These are phyloP conservation scores for Candida parachauliodes DNA, from an alignment of 805 yeast species.

Conservation along the genomic window DNA sequence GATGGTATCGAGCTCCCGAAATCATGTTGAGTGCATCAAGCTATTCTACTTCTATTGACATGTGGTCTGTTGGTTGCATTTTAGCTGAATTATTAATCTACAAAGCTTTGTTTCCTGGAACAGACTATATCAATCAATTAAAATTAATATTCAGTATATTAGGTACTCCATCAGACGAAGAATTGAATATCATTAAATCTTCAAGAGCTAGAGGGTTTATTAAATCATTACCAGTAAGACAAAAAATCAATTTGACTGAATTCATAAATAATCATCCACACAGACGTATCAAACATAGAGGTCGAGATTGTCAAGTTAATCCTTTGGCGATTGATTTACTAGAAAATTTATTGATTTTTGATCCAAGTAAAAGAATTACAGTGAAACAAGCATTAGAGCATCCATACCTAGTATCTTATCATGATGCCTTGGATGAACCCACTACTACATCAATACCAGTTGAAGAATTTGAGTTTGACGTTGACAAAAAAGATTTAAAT, in stretches of 20 bases:
- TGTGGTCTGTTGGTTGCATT: slow-evolving; percentile 97
- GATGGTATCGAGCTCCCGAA: slow-evolving; percentile 98
- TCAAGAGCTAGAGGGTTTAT: slow-evolving; percentile 24
- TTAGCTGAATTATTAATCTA: slow-evolving; percentile 86
- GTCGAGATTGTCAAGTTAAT: slow-evolving; percentile 14
- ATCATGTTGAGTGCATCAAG: slow-evolving; percentile 94
- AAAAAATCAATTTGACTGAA: slow-evolving; percentile 15
- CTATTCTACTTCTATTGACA: slow-evolving; percentile 91
- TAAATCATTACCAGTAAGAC: slow-evolving; percentile 20
- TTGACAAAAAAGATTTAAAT: slow-evolving; percentile 66
- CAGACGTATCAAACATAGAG: slow-evolving; percentile 14
- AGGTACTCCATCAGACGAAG: slow-evolving; percentile 55
- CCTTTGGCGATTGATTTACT: slow-evolving; percentile 30
- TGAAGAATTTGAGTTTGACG: slow-evolving; percentile 33
- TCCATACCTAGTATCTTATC: slow-evolving; percentile 87
- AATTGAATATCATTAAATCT: slow-evolving; percentile 18
- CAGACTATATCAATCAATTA: slow-evolving; percentile 88
- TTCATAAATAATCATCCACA: slow-evolving; percentile 19
- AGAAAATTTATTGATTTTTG: slow-evolving; percentile 76
- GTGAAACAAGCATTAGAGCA: slow-evolving; percentile 87
- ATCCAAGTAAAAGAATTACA: slow-evolving; percentile 78
- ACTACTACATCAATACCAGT: slow-evolving; percentile 17
- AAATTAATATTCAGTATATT: slow-evolving; percentile 76
- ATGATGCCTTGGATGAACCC: slow-evolving; percentile 34
- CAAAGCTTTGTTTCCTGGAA: slow-evolving; percentile 87